Evolutionary conservation across 768 basidiomycete genomes (phyloP), one percentile per base, ranked within the genome.

Genomic region (Hirschioporus abietinus): DNA sequence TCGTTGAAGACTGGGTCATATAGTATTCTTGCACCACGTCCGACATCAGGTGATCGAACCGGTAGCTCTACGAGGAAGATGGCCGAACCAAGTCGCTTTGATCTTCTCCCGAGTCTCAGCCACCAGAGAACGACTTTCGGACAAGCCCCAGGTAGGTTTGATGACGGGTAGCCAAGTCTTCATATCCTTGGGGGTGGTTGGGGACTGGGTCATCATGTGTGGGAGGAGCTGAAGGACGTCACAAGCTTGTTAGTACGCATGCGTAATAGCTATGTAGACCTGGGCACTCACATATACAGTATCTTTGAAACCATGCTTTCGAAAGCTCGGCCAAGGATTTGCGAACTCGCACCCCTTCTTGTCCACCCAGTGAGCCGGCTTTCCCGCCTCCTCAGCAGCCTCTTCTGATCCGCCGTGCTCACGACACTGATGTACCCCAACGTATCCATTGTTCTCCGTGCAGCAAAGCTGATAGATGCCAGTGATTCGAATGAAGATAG

Each of bases 11-110:
- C 75, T 12, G 76, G 80, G 66, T 81, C 80, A 62, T 79, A 78
- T 9, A 80, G 71, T 10, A 80, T 73, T n/a, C 80, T 72, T 0
- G 76, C 70, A 2, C 80, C 80, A 0, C 80, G 73, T 59, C 76
- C 75, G 20, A 67, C 63, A 9, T 70, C 68, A n/a, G 67, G 70
- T n/a, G 23, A 35, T 7, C 71, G 69, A 0, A 72, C 72, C 0
- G 80, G 79, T 6, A 81, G 68, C 69, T 82, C 79, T 20, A 81
- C 68, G 6, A 80, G 68, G 71, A 75, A 79, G 65, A 63, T 81
- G 81, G 9, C 79, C 79, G 0, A 80, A 70, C 78, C 78, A 80
- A 0, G 79, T 80, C 23, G 78, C 76, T 66, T 78, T 78, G 60
- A 78, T 63, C 3, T 64, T 66, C 1, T 68, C 68, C 2, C 60